A percentile compares a stretch with the other conserved stretches of the same genome.
Evolutionary conservation across 2,329 filamentous ascomycete species (phyloP).

Genomic region (Colletotrichum orbiculare): DNA sequence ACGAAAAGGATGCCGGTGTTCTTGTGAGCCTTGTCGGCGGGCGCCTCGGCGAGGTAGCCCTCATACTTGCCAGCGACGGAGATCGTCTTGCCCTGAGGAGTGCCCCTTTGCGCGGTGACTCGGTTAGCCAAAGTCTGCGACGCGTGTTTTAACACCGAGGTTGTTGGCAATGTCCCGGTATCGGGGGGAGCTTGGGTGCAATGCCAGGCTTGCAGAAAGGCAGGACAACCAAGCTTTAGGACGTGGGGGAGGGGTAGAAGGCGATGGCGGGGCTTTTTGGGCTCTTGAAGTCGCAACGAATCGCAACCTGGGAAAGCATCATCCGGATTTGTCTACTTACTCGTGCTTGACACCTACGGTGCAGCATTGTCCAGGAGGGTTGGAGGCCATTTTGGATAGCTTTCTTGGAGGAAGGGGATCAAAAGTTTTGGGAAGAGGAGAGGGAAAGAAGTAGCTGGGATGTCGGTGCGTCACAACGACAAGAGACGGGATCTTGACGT

Average conservation of each 20-base stretch:
- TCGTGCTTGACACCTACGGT: slow-evolving; percentile 63
- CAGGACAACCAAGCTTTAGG: slow-evolving; percentile 9
- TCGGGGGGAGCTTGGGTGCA: slow-evolving; percentile 3
- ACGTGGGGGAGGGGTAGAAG: slow-evolving; percentile 29
- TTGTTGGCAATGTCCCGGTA: neutral
- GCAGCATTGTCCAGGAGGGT: slow-evolving; percentile 64
- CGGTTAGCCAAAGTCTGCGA: neutral
- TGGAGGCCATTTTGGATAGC: slow-evolving; percentile 60
- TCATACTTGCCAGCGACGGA: slow-evolving; percentile 58
- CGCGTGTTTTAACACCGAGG: neutral
- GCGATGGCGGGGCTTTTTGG: slow-evolving; percentile 1
- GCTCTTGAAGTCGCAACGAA: neutral
- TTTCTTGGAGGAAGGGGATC: neutral
- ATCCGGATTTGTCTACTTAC: slow-evolving; percentile 49
- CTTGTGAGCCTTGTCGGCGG: slow-evolving; percentile 51
- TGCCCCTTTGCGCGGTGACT: slow-evolving; percentile 51
- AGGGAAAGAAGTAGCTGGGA: neutral
- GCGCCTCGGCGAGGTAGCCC: slow-evolving; percentile 62
- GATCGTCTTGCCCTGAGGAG: slow-evolving; percentile 57
- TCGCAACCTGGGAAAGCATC: too few relatives aligned
- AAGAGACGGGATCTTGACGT: slow-evolving; percentile 1
- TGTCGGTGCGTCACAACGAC: neutral
- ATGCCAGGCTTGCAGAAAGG: neutral
- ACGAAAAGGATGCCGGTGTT: slow-evolving; percentile 58
- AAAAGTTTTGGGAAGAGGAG: neutral